These are phyloP conservation scores for Lactarius sp. DNA, from an alignment of 768 basidiomycete species.

Conservation along the genomic window DNA sequence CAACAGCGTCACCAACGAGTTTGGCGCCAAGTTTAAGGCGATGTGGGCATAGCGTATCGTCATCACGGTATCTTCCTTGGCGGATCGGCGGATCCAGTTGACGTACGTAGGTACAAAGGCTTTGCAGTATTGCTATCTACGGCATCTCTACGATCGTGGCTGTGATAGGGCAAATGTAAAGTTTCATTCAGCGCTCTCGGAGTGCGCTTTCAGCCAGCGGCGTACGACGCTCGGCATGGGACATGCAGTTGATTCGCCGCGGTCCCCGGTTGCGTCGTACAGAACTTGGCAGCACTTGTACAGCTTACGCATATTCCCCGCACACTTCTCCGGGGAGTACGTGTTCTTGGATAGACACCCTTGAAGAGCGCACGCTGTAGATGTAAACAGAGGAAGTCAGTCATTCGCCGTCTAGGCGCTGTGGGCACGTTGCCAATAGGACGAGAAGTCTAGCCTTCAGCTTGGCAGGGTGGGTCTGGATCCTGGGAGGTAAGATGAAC, in stretches of 20 bases:
- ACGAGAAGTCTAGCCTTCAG: conserved; percentile 20
- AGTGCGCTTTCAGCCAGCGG: conserved; percentile 56
- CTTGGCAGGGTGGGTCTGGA: conserved; percentile 20
- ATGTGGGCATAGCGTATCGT: conserved; percentile 42
- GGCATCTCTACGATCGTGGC: not conserved
- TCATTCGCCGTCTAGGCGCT: not conserved
- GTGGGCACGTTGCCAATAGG: not conserved
- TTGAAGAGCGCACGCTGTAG: conserved; percentile 59
- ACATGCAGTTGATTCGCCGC: conserved; percentile 55
- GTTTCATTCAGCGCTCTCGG: conserved; percentile 24
- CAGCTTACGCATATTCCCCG: conserved; percentile 44
- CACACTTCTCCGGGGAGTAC: conserved; percentile 60
- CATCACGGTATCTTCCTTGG: not conserved
- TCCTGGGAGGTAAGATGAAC: conserved; percentile 1
- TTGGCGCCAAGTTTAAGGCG: conserved; percentile 53
- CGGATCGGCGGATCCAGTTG: not conserved
- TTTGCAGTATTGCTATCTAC: not conserved
- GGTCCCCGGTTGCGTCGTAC: conserved; percentile 41
- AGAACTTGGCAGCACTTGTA: conserved; percentile 60
- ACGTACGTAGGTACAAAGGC: not conserved
- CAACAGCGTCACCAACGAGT: conserved; percentile 41
- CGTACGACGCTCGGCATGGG: conserved; percentile 49
- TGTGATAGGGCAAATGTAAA: not conserved
- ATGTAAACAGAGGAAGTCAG: not conserved
- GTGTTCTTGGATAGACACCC: conserved; percentile 59